Base-by-base conservation (phyloP, 2,329 filamentous ascomycete species). In the Monilinia polystroma region DNA sequence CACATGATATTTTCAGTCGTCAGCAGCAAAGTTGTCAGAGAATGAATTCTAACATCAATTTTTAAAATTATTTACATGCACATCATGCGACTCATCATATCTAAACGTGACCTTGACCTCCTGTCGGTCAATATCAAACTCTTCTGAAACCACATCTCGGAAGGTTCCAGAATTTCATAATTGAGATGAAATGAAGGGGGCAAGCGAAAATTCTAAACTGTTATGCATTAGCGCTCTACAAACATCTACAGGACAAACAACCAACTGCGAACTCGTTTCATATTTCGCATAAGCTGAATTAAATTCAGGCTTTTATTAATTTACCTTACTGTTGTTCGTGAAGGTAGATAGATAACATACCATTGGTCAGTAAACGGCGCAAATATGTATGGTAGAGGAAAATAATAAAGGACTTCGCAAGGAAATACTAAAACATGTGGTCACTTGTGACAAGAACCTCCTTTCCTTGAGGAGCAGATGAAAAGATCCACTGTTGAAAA, bases 171-270 rank as follows among this genome's bases (percentile, higher is more conserved):
- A 16, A 41, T 29, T 18, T 14, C 8, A 20, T 35, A 35, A 6
- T 35, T 20, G 45, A 47, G 43, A 41, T 54, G 59, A 52, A 63
- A 63, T 63, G 47, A 63, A 63, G 47, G 59, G 49, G 59, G 32
- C 16, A 60, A 60, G 47, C 58, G 58, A 60, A 38, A 20, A 35
- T 41, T 49, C 11, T 12, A 51, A 38, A 10, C 32, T 35, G 45
- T 60, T 38, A 60, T 60, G 58, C 45, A 51, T 60, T 16, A 60
- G 32, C 47, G 26, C 38, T 43, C 12, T 20, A 60, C 18, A 35
- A 35, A 8, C 32, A 43, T 26, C 14, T 14, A 41, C 38, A 41
- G 38, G 2, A 35, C n/a, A 26, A 29, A 43, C 56, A 58, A 59
- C 32, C 43, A 49, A 35, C 7, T n/a, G 11, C 57, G 32, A 51